These are phyloP conservation scores for Malassezia sympodialis DNA, from an alignment of 1,284 basidiomycete species.

Conservation along the genomic window DNA sequence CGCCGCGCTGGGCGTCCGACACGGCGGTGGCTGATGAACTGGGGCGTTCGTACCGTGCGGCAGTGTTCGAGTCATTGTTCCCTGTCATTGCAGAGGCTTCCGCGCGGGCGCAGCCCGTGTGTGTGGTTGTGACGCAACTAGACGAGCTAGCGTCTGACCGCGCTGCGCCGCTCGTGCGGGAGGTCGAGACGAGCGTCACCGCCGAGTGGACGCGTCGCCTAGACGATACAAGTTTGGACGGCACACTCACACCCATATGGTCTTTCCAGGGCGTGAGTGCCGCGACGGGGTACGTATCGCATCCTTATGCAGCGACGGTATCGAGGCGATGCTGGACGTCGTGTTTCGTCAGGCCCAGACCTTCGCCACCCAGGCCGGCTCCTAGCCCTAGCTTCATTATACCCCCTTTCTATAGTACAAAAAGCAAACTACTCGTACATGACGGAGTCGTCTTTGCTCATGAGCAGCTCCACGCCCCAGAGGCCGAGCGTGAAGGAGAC, in stretches of 20 bases:
- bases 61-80: not conserved
- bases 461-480: constrained; percentile 41
- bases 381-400: not conserved
- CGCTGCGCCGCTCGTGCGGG: not conserved
- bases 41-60: constrained; percentile 1
- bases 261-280: constrained; percentile 4
- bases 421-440: constrained; percentile 12
- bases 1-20: constrained; percentile 7
- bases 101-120: not conserved
- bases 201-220: not conserved
- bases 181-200: not conserved
- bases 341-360: not conserved
- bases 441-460: constrained; percentile 26
- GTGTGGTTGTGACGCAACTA: constrained; percentile 8
- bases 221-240: not conserved
- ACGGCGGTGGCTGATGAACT: not conserved
- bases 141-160: not conserved
- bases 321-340: not conserved
- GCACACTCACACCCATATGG: not conserved
- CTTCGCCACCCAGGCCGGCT: not conserved
- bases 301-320: constrained; percentile 10
- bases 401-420: constrained; percentile 12
- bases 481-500: constrained; percentile 37
- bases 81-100: not conserved
- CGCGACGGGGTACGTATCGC: constrained; percentile 5